Evolutionary conservation across 2,329 filamentous ascomycete genomes (phyloP).

Genomic region (Dothistroma septosporum): DNA sequence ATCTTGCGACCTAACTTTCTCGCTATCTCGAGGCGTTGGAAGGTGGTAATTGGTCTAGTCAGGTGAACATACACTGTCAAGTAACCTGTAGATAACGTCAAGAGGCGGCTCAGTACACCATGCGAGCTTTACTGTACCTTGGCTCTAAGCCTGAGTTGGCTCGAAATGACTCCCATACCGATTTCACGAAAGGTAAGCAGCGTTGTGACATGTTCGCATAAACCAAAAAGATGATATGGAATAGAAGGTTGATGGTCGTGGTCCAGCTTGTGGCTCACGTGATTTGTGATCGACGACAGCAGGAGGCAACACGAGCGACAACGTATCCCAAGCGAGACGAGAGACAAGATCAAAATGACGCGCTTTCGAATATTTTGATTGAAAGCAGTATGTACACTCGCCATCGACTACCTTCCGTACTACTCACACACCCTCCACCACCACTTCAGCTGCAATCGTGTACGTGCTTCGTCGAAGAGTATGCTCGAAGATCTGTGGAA

Average conservation of each 20-base stretch:
- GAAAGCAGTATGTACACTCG: conserved; percentile 17
- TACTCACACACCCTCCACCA: conserved; percentile 6
- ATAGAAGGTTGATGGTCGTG: background rate
- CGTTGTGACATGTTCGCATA: conserved; percentile 20
- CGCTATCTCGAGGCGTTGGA: background rate
- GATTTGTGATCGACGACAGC: conserved; percentile 2
- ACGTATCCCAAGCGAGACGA: background rate
- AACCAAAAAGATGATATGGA: background rate
- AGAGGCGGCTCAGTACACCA: background rate
- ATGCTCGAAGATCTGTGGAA: conserved; percentile 10
- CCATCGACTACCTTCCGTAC: background rate
- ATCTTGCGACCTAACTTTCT: background rate
- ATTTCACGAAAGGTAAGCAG: conserved; percentile 31
- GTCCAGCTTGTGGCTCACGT: conserved; percentile 2
- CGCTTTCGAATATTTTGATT: conserved; percentile 4
- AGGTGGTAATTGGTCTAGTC: too few species aligned
- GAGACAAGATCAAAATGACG: background rate
- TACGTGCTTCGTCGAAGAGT: conserved; percentile 8
- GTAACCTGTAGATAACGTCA: conserved; percentile 32
- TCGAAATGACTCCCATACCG: conserved; percentile 61
- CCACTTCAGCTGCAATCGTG: background rate
- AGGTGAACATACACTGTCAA: conserved; percentile 34
- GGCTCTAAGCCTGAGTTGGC: conserved; percentile 83
- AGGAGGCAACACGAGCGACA: background rate
- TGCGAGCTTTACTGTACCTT: conserved; percentile 53